Base-by-base conservation (phyloP, 2,329 filamentous ascomycete species). In the Sarocladium kiliense region DNA sequence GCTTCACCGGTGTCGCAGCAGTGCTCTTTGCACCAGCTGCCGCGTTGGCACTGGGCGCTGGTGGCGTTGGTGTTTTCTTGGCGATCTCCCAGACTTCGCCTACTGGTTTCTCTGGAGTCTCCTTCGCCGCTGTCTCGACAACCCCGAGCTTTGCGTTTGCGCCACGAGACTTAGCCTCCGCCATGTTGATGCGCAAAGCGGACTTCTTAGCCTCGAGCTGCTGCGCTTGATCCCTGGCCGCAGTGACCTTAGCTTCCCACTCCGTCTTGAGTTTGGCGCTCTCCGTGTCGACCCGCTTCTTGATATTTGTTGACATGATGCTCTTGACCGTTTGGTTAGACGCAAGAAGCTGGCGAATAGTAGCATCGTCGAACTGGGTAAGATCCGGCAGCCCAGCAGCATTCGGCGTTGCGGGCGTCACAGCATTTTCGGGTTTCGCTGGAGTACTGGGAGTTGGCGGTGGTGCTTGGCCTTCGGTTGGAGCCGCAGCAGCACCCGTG, bases 41-140 rank as follows among this genome's bases (percentile, higher is more conserved):
- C n/a, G 55, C 47, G 45, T n/a, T 36, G 9, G 55, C 23, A 16
- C 36, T 53, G 1, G 53, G 44, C 44, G 63, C 57, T 21, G 55
- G 54, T 10, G 62, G 58, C 25, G 64, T 58, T 5, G 61, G 58
- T 18, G 71, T 65, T 19, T 54, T 76, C 71, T 93, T 92, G 0
- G 88, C 91, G 54, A 89, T 74, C 59, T 87, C 85, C 89, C 90
- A 97, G 0, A 97, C 92, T 69, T 97, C 91, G 10, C 76, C 82
- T 3, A 97, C 91, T 0, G 91, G 84, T 66, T 85, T 86, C 63
- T 93, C 79, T 0, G 93, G 93, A 1, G 92, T 97, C 49, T 96
- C 88, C n/a, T 79, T 80, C 0, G 88, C 91, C 12, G 93, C 92
- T 47, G 84, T 88, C 64, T 91, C 82, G 3, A 97, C 88, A 1